Evolutionary conservation across 75 land plant genomes (phyloP).

Genomic region (Pinus albicaulis): DNA sequence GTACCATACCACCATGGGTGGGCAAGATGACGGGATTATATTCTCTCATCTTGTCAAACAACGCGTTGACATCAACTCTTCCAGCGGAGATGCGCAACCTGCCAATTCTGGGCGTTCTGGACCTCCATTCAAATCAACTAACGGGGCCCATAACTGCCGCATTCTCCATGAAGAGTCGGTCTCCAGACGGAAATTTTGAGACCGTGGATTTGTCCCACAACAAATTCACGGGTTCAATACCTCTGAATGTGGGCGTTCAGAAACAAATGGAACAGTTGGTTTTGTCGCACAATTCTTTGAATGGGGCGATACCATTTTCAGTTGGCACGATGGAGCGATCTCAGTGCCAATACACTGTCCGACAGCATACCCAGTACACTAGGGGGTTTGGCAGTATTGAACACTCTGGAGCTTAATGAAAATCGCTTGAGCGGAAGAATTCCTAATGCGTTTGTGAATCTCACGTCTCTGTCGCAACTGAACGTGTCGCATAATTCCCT

Average conservation of each 20-base stretch:
- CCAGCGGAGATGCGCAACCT: conserved; percentile 16
- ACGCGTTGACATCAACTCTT: conserved; percentile 12
- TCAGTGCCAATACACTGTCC: no score
- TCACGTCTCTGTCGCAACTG: conserved; percentile 8
- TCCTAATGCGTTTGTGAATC: conserved; percentile 15
- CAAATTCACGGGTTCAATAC: no score
- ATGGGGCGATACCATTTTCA: background rate
- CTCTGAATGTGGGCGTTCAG: background rate
- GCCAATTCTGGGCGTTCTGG: conserved; percentile 18
- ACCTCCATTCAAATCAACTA: conserved; percentile 31
- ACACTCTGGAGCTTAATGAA: conserved; percentile 24
- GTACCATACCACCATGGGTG: conserved; percentile 4
- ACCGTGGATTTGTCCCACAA: background rate
- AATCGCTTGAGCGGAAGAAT: conserved; percentile 26
- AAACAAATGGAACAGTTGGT: background rate
- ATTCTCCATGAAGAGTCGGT: conserved; percentile 14
- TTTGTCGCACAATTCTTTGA: conserved; percentile 8
- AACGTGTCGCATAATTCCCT: conserved; percentile 16
- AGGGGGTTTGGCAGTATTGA: conserved; percentile 11
- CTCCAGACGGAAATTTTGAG: conserved; percentile 16
- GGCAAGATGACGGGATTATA: conserved; percentile 27
- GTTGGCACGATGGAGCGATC: no score
- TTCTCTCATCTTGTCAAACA: conserved; percentile 22
- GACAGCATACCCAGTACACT: conserved; percentile 10
- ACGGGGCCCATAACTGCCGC: conserved; percentile 16